These are phyloP conservation scores for Hypoxylon sp. DNA, from an alignment of 2,329 filamentous ascomycete species.

Conservation along the genomic window DNA sequence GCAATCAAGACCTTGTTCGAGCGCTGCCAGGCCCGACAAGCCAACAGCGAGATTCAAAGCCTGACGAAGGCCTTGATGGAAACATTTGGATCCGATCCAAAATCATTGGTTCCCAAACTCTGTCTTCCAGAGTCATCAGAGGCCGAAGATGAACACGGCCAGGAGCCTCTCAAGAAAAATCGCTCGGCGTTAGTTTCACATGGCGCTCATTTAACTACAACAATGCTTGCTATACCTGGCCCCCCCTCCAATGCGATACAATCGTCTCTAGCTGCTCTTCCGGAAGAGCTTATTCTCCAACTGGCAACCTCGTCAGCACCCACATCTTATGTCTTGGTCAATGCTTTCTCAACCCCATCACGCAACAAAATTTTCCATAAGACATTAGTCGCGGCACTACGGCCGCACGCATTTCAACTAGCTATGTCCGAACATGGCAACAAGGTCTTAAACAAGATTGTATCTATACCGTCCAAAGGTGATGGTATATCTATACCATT, in stretches of 20 bases:
- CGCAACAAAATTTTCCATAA: constrained; percentile 70
- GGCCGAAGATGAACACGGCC: constrained; percentile 54
- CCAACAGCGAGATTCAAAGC: constrained; percentile 65
- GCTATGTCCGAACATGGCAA: constrained; percentile 67
- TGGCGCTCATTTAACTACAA: constrained; percentile 83
- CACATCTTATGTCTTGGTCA: constrained; percentile 66
- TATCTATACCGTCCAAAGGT: constrained; percentile 65
- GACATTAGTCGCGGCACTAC: constrained; percentile 63
- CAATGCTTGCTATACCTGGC: constrained; percentile 82
- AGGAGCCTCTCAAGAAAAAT: constrained; percentile 66
- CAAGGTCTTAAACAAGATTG: constrained; percentile 65
- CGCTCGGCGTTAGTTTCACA: constrained; percentile 73
- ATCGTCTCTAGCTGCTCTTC: constrained; percentile 75
- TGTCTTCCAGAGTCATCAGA: constrained; percentile 61
- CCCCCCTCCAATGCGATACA: constrained; percentile 79
- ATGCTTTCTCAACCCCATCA: constrained; percentile 64
- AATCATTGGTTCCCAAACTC: constrained; percentile 64
- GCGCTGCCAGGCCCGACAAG: constrained; percentile 79
- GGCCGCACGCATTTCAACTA: constrained; percentile 62
- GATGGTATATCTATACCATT: constrained; percentile 66
- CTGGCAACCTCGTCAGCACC: constrained; percentile 73
- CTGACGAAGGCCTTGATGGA: constrained; percentile 65
- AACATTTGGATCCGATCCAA: constrained; percentile 64
- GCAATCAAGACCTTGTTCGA: constrained; percentile 88
- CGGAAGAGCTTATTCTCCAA: constrained; percentile 68